Base-by-base conservation (phyloP, 2,329 filamentous ascomycete species). In the Trichoderma gracile region DNA sequence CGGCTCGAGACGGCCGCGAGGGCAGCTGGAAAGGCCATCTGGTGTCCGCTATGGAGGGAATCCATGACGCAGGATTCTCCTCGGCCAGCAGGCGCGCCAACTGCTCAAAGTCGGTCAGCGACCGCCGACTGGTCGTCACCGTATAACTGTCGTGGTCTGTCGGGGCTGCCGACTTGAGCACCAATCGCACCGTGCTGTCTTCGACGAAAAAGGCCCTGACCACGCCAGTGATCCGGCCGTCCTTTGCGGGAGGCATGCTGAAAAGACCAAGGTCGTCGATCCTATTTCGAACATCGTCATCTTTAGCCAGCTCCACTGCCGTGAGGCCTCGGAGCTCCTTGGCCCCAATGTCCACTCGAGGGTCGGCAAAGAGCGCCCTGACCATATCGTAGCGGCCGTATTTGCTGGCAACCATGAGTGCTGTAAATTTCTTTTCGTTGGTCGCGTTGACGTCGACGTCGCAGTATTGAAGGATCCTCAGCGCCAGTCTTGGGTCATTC, bases 351-450 rank as follows among this genome's bases (percentile, higher is more conserved):
- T 99, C 95, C 5, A 97, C 92, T 70, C 96, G 83, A 25, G 92
- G 86, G 73, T 99, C 95, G 47, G 89, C 85, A 75, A 96, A 98
- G 6, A 99, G 82, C 10, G 89, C 88, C 65, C 93, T 85, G 19
- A 99, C 94, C 82, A 97, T 92, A 71, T 98, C 95, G 61, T 96
- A 90, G 67, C 95, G 87, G 40, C 95, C 95, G 73, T 98, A 99
- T 76, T 99, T 99, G 83, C 94, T 98, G 8, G 94, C 94, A 67
- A 99, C 90, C 95, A 99, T 99, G 64, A 99, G 81, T 1, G 95
- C 89, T 0, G 96, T 99, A 73, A 99, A 98, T 54, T 87, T 89
- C 78, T 92, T 97, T 71, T 98, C 93, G 73, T 99, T 99, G 9
- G 89, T 90, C 9, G 94, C 93, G 77, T 99, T 99, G 63, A 94